Conservation (phyloP, 495 filamentous ascomycete species). For the Neurospora cerealis region DNA sequence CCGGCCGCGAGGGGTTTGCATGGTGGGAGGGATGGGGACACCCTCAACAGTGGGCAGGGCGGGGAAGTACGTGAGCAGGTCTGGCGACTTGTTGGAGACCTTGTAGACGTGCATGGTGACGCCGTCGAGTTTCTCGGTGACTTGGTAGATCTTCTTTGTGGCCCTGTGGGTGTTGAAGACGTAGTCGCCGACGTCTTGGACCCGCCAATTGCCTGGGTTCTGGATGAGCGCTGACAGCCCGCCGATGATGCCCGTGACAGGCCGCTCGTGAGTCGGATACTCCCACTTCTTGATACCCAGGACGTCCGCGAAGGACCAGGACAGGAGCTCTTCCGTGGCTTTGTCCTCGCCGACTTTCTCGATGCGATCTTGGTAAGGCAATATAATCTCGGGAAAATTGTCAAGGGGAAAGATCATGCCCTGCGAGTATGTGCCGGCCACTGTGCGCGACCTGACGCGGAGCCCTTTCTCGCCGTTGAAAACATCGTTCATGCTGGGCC, state of each 20-base stretch:
- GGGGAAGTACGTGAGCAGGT: neutral
- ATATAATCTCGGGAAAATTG: constrained; percentile 6
- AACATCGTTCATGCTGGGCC: neutral
- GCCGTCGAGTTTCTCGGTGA: constrained; percentile 20
- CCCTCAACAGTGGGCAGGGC: neutral
- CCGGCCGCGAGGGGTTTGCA: neutral
- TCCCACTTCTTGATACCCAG: constrained; percentile 16
- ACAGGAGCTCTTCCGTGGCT: neutral
- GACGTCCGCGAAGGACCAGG: neutral
- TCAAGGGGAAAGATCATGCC: constrained; percentile 9
- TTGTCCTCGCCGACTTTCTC: neutral
- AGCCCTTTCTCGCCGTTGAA: constrained; percentile 5
- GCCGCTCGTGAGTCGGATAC: constrained; percentile 6
- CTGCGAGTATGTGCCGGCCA: constrained; percentile 5
- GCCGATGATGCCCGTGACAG: neutral
- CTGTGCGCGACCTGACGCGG: constrained; percentile 1
- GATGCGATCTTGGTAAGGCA: neutral
- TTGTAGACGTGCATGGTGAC: constrained; percentile 16
- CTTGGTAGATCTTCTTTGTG: constrained; percentile 5
- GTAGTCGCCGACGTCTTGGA: neutral
- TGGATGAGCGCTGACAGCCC: neutral
- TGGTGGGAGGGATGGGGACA: neutral
- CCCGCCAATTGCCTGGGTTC: neutral
- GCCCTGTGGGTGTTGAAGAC: constrained; percentile 2
- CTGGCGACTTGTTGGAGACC: neutral